phyloP scores from a whole-genome alignment of 331 rosid species.

The Ulmus americana region DNA sequence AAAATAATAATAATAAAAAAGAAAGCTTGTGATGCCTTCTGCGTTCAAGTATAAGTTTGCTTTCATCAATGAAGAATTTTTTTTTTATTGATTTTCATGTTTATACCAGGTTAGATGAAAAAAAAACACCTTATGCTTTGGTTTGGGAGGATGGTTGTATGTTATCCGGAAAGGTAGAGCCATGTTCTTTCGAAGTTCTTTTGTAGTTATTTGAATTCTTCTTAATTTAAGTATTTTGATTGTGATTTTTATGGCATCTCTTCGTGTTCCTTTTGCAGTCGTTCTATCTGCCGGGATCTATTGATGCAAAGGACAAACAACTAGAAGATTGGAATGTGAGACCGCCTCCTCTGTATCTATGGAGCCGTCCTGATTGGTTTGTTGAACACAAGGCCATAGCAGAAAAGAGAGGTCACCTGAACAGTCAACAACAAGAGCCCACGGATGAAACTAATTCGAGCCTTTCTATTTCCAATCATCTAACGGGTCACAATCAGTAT shows the following conservation, averaged over 20 bases:
- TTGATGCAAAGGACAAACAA: slow-evolving; percentile 54
- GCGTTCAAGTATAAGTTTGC: slow-evolving; percentile 1
- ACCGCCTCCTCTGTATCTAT: slow-evolving; percentile 63
- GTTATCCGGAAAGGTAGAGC: slow-evolving; percentile 71
- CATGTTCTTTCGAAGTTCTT: neutral
- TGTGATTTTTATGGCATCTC: slow-evolving; percentile 19
- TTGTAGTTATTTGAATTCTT: neutral
- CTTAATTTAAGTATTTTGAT: slow-evolving; percentile 4
- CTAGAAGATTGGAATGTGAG: slow-evolving; percentile 68
- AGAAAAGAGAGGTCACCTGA: slow-evolving; percentile 43
- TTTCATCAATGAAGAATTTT: slow-evolving; percentile 4
- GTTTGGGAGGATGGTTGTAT: slow-evolving; percentile 68
- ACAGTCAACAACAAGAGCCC: slow-evolving; percentile 15
- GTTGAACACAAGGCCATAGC: slow-evolving; percentile 52
- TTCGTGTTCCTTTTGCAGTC: slow-evolving; percentile 42
- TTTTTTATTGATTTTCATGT: slow-evolving; percentile 22
- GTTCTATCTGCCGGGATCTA: slow-evolving; percentile 90
- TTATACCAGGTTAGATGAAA: slow-evolving; percentile 53
- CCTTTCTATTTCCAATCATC: slow-evolving; percentile 19
- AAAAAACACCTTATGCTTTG: slow-evolving; percentile 56
- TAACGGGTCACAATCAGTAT: slow-evolving; percentile 9
- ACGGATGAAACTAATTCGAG: slow-evolving; percentile 23
- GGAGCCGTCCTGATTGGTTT: slow-evolving; percentile 68
- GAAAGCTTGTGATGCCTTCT: neutral
- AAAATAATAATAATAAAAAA: too few relatives aligned